Evolutionary conservation across 2,329 filamentous ascomycete genomes (phyloP), one percentile per base, ranked within the genome.

Genomic region (Xylaria sp.): DNA sequence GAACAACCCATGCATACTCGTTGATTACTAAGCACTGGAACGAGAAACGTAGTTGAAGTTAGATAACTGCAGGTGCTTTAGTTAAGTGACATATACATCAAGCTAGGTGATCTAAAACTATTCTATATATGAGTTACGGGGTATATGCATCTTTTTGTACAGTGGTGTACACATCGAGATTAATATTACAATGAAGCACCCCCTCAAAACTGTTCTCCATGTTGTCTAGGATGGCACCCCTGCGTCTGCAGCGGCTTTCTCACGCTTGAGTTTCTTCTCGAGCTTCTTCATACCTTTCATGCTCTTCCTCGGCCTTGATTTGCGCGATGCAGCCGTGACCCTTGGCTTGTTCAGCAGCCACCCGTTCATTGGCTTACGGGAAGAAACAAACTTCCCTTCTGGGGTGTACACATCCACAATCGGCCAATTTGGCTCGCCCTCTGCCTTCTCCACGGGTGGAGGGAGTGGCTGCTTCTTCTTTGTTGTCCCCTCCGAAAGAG

Each of bases 391-490:
- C 69, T 87, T 88, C n/a, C 95, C 95, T 60, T 92, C 84, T 0
- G 95, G 95, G 27, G 85, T 90, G 71, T 90, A 97, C 0, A 98
- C 87, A 67, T 98, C 93, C 6, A 99, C 84, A 9, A 87, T 81
- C 0, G 92, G 92, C 80, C 87, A 87, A 21, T 78, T 76, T 0
- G 75, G 74, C 67, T 80, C 75, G 4, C 38, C 52, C 41, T 62
- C 46, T 4, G 35, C 23, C 25, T 58, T 54, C 66, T 41, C 49
- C 61, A 35, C 53, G 47, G 41, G 29, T 56, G 1, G 59, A 19
- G 40, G 21, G 13, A 17, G 21, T 15, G 31, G 23, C 8, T 19
- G n/a, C 25, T 49, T 62, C 56, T 63, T 53, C 58, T 54, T 60
- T 49, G 63, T 54, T 9, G 46, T 44, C 13, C 31, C 51, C 27